Evolutionary conservation across 371 early-diverging fungal genomes (phyloP), one percentile per base, ranked within the genome.

Genomic region (Batkoa obscura): DNA sequence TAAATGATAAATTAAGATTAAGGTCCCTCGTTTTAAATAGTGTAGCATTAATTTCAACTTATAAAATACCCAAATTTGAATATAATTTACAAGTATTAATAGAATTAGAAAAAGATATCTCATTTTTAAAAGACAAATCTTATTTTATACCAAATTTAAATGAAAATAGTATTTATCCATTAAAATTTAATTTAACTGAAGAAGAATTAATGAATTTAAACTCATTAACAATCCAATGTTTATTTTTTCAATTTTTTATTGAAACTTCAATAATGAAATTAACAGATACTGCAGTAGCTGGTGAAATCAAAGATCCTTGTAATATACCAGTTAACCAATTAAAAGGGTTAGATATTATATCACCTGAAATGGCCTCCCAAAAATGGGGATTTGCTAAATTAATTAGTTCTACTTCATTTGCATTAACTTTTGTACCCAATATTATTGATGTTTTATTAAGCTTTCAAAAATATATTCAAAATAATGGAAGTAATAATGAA

Each of bases 311-410:
- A 4, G 56, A 55, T 33, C 47, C 56, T 31, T 55, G 56, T 15
- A 4, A 23, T 1, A 55, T 46, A 4, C 46, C 46, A 17, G 32
- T 55, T 4, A 15, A 43, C 13, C 36, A 33, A 1, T 17, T 55
- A 1, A 12, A 34, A 8, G 38, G 23, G 13, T 39, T 3, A 37
- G 53, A 39, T 38, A 34, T 37, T 2, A 30, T 38, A n/a, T 34
- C 42, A 39, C 56, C 56, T 2, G 31, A 42, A 12, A 13, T 42
- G 1, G 43, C 56, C 2, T 45, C 46, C 23, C 15, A 31, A 4
- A 55, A 47, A 3, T 55, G 56, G 56, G 56, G 56, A 10, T 55
- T 43, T 17, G 46, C 56, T 1, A 55, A 55, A 47, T 13, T 45
- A 12, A 35, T 55, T 31, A 56, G 46, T 8, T n/a, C 53, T 13